phyloP scores from a whole-genome alignment of 139 green algal genomes.

The Diplosphaera chodatii region DNA sequence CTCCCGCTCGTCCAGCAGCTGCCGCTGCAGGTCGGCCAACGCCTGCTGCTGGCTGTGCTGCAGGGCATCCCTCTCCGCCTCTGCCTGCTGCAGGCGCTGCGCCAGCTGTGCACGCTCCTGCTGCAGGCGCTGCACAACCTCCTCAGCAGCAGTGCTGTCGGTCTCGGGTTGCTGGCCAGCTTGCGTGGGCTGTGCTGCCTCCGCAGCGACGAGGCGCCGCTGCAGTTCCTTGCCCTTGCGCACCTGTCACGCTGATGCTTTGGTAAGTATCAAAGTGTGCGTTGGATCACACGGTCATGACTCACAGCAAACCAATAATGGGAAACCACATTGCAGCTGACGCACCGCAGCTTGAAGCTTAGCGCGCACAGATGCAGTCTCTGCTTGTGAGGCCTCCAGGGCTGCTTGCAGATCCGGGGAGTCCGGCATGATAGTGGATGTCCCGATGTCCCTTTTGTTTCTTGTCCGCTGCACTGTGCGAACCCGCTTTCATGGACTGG shows the following conservation, averaged over 20 bases:
- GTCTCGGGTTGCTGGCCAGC: not conserved
- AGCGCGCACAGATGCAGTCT: slow-evolving; percentile 3
- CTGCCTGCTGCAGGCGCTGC: not conserved
- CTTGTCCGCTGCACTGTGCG: too few relatives aligned
- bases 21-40: not conserved
- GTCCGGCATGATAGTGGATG: not conserved
- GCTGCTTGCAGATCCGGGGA: slow-evolving; percentile 3
- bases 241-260: too few relatives aligned
- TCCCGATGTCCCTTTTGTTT: not conserved
- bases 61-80: not conserved
- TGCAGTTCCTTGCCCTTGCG: not conserved
- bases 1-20: not conserved
- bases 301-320: too few relatives aligned
- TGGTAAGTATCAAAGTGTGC: too few relatives aligned
- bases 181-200: not conserved
- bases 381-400: not conserved
- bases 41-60: not conserved
- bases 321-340: too few relatives aligned
- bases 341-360: slow-evolving; percentile 1
- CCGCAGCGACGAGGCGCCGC: not conserved
- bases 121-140: not conserved
- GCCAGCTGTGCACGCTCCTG: not conserved
- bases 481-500: too few relatives aligned
- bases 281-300: too few relatives aligned
- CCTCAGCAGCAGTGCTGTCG: not conserved